Evolutionary conservation across 768 basidiomycete species (phyloP), one percentile per base, ranked within the genome.

Genomic region (Boletus pseudopeckii): DNA sequence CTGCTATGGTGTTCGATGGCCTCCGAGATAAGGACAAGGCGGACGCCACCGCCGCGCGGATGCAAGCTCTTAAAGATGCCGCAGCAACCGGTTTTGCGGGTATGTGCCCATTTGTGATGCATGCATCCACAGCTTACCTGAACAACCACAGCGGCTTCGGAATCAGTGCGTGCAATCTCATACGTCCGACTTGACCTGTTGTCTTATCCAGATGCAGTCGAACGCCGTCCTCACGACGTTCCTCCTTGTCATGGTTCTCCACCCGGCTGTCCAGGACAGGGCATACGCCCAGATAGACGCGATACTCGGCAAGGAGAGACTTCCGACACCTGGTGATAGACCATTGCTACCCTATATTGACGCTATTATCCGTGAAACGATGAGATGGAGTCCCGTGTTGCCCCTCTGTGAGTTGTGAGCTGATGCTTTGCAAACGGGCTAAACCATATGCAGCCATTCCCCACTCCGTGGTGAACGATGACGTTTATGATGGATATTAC

Each of bases 341-440:
- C 15, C 45, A 11, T 54, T 34, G 6, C 48, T 77, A 13, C 73
- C 73, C 1, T 77, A 75, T 47, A 65, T 74, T 7, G 64, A 61
- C 4, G 71, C 73, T 5, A 68, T 75, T 10, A 64, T 71, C n/a
- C 71, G 72, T 48, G 76, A 77, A 57, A 56, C 52, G 3, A 40
- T 62, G 30, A 56, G 63, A 43, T 57, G 63, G 63, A 30, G 30
- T 48, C 55, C 63, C 5, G 10, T 34, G n/a, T 3, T 47, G 5
- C 62, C 58, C 1, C 48, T 61, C n/a, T 43, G 59, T 64, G 47
- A 58, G 62, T 58, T 22, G 24, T 38, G 17, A 40, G 8, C 34
- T 20, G 38, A 48, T 24, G 5, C n/a, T 53, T 37, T 37, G 34
- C 11, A n/a, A 32, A 42, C 18, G 5, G 20, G 47, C 40, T 48